A percentile compares a stretch with the other conserved stretches of the same genome.
Conservation (phyloP, 148 eudicot species). For the Oxyria digyna region DNA sequence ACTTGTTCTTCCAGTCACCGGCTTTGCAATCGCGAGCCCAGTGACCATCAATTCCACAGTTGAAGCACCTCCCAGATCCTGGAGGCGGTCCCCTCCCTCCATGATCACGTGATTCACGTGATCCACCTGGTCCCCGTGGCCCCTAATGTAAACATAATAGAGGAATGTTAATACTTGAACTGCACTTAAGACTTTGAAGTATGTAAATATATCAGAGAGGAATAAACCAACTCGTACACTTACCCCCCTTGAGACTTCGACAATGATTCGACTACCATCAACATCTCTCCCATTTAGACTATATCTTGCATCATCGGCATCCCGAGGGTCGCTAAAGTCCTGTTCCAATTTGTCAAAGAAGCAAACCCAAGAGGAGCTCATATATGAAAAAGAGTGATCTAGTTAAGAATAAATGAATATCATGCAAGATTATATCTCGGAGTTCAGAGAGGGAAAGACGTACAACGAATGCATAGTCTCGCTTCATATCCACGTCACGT, state of each 20-base stretch:
- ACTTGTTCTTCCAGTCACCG: slow-evolving; percentile 96
- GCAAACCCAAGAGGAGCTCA: slow-evolving; percentile 16
- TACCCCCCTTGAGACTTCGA: slow-evolving; percentile 84
- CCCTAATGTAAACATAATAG: slow-evolving; percentile 21
- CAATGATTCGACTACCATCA: slow-evolving; percentile 71
- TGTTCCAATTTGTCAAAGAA: slow-evolving; percentile 20
- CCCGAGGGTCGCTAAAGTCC: slow-evolving; percentile 91
- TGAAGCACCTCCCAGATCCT: slow-evolving; percentile 86
- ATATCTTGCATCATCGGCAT: slow-evolving; percentile 93
- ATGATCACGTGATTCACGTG: slow-evolving; percentile 27
- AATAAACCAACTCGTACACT: slow-evolving; percentile 8
- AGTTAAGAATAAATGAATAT: background rate
- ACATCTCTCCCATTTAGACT: slow-evolving; percentile 63
- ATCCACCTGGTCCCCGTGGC: slow-evolving; percentile 80
- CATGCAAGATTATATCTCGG: background rate
- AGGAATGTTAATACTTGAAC: background rate
- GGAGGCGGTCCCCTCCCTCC: slow-evolving; percentile 76
- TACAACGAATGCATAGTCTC: slow-evolving; percentile 95
- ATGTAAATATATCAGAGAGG: background rate
- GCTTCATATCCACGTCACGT: slow-evolving; percentile 99
- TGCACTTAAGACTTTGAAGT: too few species aligned
- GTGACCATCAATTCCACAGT: slow-evolving; percentile 94
- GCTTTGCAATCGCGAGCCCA: slow-evolving; percentile 97
- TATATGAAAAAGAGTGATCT: slow-evolving; percentile 8
- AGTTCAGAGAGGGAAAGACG: slow-evolving; percentile 24